Evolutionary conservation across 192 early-diverging fungal genomes (phyloP).

Genomic region (Coemansia guatemalensis): DNA sequence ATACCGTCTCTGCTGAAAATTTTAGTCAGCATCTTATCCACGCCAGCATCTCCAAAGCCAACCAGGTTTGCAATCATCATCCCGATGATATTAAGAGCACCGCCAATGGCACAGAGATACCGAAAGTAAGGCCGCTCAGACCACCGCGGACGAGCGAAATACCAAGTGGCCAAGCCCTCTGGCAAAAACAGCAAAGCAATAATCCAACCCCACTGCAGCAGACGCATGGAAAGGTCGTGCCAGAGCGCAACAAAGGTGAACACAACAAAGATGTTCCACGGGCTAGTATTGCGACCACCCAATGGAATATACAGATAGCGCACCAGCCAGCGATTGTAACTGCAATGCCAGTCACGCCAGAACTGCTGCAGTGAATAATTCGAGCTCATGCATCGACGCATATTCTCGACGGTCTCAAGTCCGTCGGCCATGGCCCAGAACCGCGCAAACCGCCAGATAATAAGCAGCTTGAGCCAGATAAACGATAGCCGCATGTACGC

Average conservation of each 20-base stretch:
- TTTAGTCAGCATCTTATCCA: slow-evolving; percentile 67
- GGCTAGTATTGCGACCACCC: slow-evolving; percentile 70
- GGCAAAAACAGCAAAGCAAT: slow-evolving; percentile 85
- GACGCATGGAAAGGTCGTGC: slow-evolving; percentile 87
- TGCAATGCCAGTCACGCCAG: slow-evolving; percentile 96
- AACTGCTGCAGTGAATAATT: slow-evolving; percentile 93
- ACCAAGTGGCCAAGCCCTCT: slow-evolving; percentile 66
- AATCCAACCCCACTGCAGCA: slow-evolving; percentile 92
- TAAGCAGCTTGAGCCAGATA: slow-evolving; percentile 94
- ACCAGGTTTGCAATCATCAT: slow-evolving; percentile 98
- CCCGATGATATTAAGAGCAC: slow-evolving; percentile 79
- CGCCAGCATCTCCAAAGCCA: slow-evolving; percentile 93
- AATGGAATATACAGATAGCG: slow-evolving; percentile 90
- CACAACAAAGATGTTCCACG: slow-evolving; percentile 79
- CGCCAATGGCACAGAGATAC: slow-evolving; percentile 79
- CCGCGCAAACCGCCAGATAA: slow-evolving; percentile 97
- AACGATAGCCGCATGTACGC: slow-evolving; percentile 87
- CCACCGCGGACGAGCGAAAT: slow-evolving; percentile 40
- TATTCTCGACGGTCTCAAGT: slow-evolving; percentile 88
- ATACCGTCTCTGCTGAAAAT: slow-evolving; percentile 57
- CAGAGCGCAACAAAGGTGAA: slow-evolving; percentile 98
- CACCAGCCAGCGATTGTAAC: slow-evolving; percentile 88
- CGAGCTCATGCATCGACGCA: slow-evolving; percentile 95
- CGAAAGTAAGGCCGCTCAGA: slow-evolving; percentile 59
- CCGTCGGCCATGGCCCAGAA: slow-evolving; percentile 95